Conservation (phyloP, 345 rosid species). For the Eutrema japonicum region DNA sequence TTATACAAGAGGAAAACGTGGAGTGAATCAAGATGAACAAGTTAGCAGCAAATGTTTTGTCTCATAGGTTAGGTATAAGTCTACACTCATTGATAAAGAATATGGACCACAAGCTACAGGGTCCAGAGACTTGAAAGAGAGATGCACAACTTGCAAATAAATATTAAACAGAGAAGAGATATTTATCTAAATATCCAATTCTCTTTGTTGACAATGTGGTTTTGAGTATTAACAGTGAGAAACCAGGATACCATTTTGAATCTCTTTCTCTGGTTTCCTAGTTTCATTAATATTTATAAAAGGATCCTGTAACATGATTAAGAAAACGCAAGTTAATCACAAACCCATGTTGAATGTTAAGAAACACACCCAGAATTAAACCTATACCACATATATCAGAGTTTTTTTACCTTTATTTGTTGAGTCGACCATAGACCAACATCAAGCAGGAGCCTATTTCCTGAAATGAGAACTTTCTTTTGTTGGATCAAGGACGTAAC, state of each 20-base stretch:
- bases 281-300: slow-evolving; percentile 38
- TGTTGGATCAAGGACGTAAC: slow-evolving; percentile 4
- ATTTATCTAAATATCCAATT: slow-evolving; percentile 29
- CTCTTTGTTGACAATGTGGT: not conserved
- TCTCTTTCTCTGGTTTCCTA: too few species aligned
- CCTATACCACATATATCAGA: slow-evolving; percentile 3
- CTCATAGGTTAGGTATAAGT: slow-evolving; percentile 34
- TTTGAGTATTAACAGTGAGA: too few species aligned
- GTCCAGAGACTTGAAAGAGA: slow-evolving; percentile 9
- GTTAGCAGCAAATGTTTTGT: slow-evolving; percentile 37
- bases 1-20: slow-evolving; percentile 6
- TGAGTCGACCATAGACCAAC: slow-evolving; percentile 73
- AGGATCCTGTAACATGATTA: slow-evolving; percentile 54
- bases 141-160: slow-evolving; percentile 38
- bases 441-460: slow-evolving; percentile 71
- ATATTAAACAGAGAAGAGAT: slow-evolving; percentile 29
- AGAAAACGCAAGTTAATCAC: slow-evolving; percentile 15
- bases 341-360: not conserved
- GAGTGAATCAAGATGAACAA: slow-evolving; percentile 35
- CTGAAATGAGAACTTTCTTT: slow-evolving; percentile 42
- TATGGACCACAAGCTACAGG: slow-evolving; percentile 40
- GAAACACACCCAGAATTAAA: not conserved
- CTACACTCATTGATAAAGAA: slow-evolving; percentile 1
- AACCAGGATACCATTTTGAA: too few species aligned
- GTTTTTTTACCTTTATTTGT: slow-evolving; percentile 37